These are phyloP conservation scores for Boletus huronensis DNA, from an alignment of 768 basidiomycete species.

Conservation along the genomic window DNA sequence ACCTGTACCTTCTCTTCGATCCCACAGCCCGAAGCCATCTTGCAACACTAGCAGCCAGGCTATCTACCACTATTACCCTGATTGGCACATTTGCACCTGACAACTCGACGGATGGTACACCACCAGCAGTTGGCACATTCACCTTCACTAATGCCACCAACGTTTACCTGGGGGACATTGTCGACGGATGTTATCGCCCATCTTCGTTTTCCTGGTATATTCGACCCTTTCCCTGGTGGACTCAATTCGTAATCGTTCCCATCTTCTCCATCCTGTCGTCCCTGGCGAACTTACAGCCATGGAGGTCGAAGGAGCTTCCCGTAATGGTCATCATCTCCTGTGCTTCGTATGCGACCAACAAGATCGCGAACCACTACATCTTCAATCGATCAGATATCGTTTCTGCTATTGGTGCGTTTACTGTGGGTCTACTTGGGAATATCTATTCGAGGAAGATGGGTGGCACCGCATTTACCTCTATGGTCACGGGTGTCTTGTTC, in stretches of 20 bases:
- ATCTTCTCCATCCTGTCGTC: constrained; percentile 69
- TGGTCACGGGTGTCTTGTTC: constrained; percentile 88
- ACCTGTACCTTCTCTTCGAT: constrained; percentile 74
- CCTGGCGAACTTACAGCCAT: constrained; percentile 74
- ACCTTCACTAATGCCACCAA: constrained; percentile 56
- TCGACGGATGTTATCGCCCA: constrained; percentile 71
- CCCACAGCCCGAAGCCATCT: constrained; percentile 49
- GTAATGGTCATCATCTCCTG: constrained; percentile 88
- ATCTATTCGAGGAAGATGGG: constrained; percentile 78
- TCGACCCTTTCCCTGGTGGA: constrained; percentile 80
- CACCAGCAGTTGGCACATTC: constrained; percentile 60
- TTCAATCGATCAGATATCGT: constrained; percentile 82
- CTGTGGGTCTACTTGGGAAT: constrained; percentile 75
- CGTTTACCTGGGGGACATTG: constrained; percentile 44
- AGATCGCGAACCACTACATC: constrained; percentile 79
- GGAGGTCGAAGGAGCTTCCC: constrained; percentile 63
- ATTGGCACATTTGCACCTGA: constrained; percentile 69
- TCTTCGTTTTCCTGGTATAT: constrained; percentile 67
- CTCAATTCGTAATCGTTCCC: constrained; percentile 72
- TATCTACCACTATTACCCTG: constrained; percentile 48
- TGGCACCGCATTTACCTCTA: constrained; percentile 85
- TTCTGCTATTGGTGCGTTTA: constrained; percentile 82
- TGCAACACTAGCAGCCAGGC: constrained; percentile 47
- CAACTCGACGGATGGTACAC: constrained; percentile 37
- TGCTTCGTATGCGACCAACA: constrained; percentile 73